Base-by-base conservation (phyloP, 2,329 filamentous ascomycete species). In the Cladosporium cucumerinum region DNA sequence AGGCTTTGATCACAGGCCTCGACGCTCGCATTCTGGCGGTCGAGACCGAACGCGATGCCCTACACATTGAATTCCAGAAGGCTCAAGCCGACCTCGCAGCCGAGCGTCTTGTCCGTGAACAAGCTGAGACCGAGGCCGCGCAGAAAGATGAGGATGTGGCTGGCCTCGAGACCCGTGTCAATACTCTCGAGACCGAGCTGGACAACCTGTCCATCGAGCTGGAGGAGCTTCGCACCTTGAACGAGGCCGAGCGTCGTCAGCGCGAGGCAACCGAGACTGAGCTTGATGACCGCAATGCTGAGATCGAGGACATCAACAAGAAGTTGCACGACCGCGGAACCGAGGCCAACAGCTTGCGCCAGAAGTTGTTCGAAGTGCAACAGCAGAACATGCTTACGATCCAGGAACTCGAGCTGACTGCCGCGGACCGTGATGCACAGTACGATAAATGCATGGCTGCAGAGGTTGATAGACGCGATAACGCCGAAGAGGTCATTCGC, bases 321-420 rank as follows among this genome's bases (percentile, higher is more conserved):
- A 77, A 77, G 62, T 70, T 82, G 5, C 75, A 77, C 25, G 73
- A 77, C 23, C 70, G 74, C n/a, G 80, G 81, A 48, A 72, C 78
- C 18, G 76, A 81, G 66, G 79, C 80, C n/a, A 82, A 83, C 34
- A 76, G 81, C 68, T 76, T 83, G 28, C 80, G 81, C 3, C 76
- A 78, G 62, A 82, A 82, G 70, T 71, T 82, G 6, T 82, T 80
- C 69, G 74, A 79, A 57, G 72, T 79, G 2, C 81, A 82, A 71
- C 75, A 79, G 66, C 72, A 78, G 55, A 77, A 79, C 68, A 75
- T 78, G 49, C 64, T 71, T 28, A 66, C 74, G n/a, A 72, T 82
- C 49, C 72, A 73, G 54, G 70, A 77, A 21, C 70, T 82, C 7
- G 70, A 80, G 67, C 69, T 74, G 18, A 69, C 72, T 0, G 73